A percentile compares a stretch with the other conserved stretches of the same genome.
phyloP scores from a whole-genome alignment of 306 rosid genomes.

The Lathyrus sativus region DNA sequence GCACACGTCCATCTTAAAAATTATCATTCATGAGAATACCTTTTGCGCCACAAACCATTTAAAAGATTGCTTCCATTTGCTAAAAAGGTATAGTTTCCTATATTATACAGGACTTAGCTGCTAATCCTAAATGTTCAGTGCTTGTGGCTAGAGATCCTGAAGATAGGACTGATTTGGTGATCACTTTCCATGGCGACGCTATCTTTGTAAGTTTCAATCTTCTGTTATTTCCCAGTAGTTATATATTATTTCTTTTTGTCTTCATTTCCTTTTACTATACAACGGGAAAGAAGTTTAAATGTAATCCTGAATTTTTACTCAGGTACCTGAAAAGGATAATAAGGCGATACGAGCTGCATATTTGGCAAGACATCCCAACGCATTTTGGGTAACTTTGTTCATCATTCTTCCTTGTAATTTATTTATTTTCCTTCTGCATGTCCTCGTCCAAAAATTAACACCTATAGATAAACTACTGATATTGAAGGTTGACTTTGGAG shows the following conservation, averaged over 20 bases:
- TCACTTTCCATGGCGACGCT: slow-evolving; percentile 88
- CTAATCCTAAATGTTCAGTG: slow-evolving; percentile 80
- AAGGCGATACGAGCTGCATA: slow-evolving; percentile 71
- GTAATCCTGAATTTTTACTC: slow-evolving; percentile 26
- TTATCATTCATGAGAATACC: slow-evolving; percentile 19
- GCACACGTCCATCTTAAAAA: slow-evolving; percentile 20
- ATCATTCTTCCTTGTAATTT: slow-evolving; percentile 37
- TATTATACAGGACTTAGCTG: slow-evolving; percentile 64
- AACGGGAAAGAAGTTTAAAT: slow-evolving; percentile 32
- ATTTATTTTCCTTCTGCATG: slow-evolving; percentile 18
- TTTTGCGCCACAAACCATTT: not conserved
- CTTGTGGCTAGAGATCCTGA: slow-evolving; percentile 90
- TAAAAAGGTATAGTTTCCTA: slow-evolving; percentile 29
- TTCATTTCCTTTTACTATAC: slow-evolving; percentile 30
- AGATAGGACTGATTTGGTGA: slow-evolving; percentile 86
- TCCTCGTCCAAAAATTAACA: slow-evolving; percentile 31
- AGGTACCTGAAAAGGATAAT: slow-evolving; percentile 77
- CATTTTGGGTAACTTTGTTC: slow-evolving; percentile 77
- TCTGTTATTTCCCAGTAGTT: slow-evolving; percentile 31
- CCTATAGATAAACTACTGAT: slow-evolving; percentile 30
- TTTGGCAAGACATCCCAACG: slow-evolving; percentile 85
- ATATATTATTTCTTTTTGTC: slow-evolving; percentile 1
- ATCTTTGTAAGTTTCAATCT: slow-evolving; percentile 61
- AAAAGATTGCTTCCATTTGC: slow-evolving; percentile 39
- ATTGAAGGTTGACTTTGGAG: slow-evolving; percentile 98